Base-by-base conservation (phyloP, 179 eudicot genomes). In the Spinacia oleracea region DNA sequence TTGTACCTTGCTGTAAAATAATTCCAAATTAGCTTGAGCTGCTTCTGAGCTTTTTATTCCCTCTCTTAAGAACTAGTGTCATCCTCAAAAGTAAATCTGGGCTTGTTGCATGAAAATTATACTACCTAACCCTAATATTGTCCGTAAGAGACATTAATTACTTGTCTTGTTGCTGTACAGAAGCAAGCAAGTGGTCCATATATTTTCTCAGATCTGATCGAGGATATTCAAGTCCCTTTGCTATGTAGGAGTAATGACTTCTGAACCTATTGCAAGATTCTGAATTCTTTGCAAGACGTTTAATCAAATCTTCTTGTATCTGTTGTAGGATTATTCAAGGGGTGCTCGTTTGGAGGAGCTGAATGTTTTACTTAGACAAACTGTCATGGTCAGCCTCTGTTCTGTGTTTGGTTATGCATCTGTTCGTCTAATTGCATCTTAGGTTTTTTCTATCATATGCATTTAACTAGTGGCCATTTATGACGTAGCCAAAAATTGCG, bases 301-400 rank as follows among this genome's bases (percentile, higher is more conserved):
- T 43, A 58, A 74, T 6, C 34, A 51, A 71, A 48, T 74, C 32
- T 38, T 59, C 34, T 59, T 74, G 71, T 63, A 42, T 73, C 42
- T 81, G 53, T 81, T 82, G 75, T 79, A 96, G 99, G 98, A 96
- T 80, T 86, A 85, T 76, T 96, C 98, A 25, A 89, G 74, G 87
- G 99, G 99, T 42, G 77, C 85, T 72, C 99, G 99, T 63, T 86
- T 96, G 89, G 93, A 94, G 86, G 99, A 96, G 89, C 83, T 96
- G 80, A 92, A 94, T 83, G 86, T 96, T 51, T 83, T 96, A 76
- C 90, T 96, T 65, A 92, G 85, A 87, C 98, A 92, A 87, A 90
- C 94, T 86, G 91, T 96, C 77, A 96, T 96, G 99, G 99, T 96
- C 31, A 62, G 88, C 74, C 71, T 65, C 79, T 63, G 14, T 48